phyloP scores from a whole-genome alignment of 2,329 filamentous ascomycete genomes.

The Exophiala lecanii-corni region DNA sequence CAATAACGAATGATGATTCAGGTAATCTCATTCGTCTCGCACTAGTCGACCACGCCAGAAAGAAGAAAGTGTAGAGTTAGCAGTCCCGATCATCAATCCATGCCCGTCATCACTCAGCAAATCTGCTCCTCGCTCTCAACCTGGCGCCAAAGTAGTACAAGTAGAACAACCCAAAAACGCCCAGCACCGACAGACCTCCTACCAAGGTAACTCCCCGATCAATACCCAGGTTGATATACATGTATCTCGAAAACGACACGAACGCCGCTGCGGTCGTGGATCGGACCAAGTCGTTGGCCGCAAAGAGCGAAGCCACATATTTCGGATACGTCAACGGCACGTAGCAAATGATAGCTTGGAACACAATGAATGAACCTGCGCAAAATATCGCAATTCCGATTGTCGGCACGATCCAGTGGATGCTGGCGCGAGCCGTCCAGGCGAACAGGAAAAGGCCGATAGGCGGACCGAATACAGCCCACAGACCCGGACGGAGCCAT shows the following conservation, averaged over 20 bases:
- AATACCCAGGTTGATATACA: conserved; percentile 34
- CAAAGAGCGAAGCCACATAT: conserved; percentile 27
- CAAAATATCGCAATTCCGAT: conserved; percentile 22
- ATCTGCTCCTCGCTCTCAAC: conserved; percentile 17
- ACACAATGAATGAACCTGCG: conserved; percentile 22
- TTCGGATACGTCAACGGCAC: conserved; percentile 25
- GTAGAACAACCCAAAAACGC: conserved; percentile 18
- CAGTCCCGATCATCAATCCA: too few relatives aligned
- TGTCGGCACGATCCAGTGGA: conserved; percentile 43
- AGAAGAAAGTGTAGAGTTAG: too few relatives aligned
- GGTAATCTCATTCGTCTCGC: too few relatives aligned
- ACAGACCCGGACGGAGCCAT: conserved; percentile 49
- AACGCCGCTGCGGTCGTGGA: conserved; percentile 31
- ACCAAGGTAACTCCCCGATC: conserved; percentile 29
- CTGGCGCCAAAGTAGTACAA: conserved; percentile 14
- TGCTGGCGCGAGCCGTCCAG: conserved; percentile 48
- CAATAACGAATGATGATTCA: too few relatives aligned
- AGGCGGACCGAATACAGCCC: conserved; percentile 28
- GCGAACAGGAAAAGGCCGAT: conserved; percentile 34
- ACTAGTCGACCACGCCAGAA: too few relatives aligned
- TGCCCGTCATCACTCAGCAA: too few relatives aligned
- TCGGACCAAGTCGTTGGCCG: conserved; percentile 28
- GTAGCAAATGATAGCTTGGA: conserved; percentile 27
- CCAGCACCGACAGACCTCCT: conserved; percentile 33
- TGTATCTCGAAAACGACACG: conserved; percentile 33